Base-by-base conservation (phyloP, 2,329 filamentous ascomycete species). In the Teratosphaeria destructans region DNA sequence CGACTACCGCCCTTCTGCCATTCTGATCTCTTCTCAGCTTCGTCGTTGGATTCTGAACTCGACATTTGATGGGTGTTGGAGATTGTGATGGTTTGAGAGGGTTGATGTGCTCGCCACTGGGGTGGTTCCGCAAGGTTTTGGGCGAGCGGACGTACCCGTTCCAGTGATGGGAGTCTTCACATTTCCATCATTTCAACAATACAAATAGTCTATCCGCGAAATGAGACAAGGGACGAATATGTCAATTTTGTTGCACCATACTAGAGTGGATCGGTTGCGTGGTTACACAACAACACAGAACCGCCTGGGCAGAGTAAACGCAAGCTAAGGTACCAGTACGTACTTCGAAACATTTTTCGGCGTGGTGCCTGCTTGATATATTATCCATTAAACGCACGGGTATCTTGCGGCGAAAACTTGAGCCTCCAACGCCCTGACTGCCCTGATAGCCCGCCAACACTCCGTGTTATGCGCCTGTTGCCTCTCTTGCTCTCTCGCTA, bases 1-100 rank as follows among this genome's bases (percentile, higher is more conserved):
- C 70, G 72, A 54, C 66, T 68, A 52, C 73, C 74, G 56, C 74
- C 69, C 56, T 71, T 70, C 35, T 71, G 66, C 65, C 68, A 70
- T 59, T 70, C 67, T 12, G 69, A 64, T 55, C 63, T 61, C 8
- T 64, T 64, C 47, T 65, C 64, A n/a, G 35, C 19, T n/a, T 49
- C 43, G 43, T n/a, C 43, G 43, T n/a, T 34, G 23, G 39, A 29
- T 55, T 59, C 57, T 26, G 60, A 55, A n/a, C 47, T 52, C 55
- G 60, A 59, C 60, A 61, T 61, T 49, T 49, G 43, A 49, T 49
- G 19, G 29, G 29, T 32, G 29, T 5, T 32, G 29, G 29, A 32
- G 29, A 7, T 23, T 23, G 43, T 6, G 16, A 6, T 49, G 16
- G 5, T 49, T 23, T 5, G 43, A 49, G n/a, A 49, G n/a, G 43